Conservation (phyloP, 805 yeast species). For the Candida ovalis region DNA sequence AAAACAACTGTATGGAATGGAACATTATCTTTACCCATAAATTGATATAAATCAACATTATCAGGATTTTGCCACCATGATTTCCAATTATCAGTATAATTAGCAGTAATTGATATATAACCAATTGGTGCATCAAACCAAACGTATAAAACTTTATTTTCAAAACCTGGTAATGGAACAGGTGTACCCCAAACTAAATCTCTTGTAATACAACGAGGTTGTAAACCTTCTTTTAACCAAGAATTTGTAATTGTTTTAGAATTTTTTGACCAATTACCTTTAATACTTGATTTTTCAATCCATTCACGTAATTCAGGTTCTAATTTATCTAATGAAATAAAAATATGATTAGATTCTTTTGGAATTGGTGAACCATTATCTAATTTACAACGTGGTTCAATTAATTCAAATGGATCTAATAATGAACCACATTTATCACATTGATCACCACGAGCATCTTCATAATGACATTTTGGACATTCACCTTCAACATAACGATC, state of each 20-base stretch:
- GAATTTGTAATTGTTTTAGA: constrained; percentile 83
- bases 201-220: constrained; percentile 94
- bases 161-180: constrained; percentile 83
- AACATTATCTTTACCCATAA: constrained; percentile 99
- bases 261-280: constrained; percentile 91
- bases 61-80: constrained; percentile 97
- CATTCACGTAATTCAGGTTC: constrained; percentile 73
- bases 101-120: constrained; percentile 92
- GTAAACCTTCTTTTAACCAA: constrained; percentile 92
- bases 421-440: constrained; percentile 94
- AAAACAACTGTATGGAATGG: constrained; percentile 98
- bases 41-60: constrained; percentile 83
- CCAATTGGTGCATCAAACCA: constrained; percentile 99
- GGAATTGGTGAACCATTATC: constrained; percentile 81
- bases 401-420: constrained; percentile 87
- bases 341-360: constrained; percentile 79
- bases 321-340: constrained; percentile 76
- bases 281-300: constrained; percentile 61
- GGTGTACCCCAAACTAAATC: constrained; percentile 99
- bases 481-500: constrained; percentile 97
- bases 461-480: constrained; percentile 92
- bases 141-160: constrained; percentile 89
- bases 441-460: constrained; percentile 99
- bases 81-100: constrained; percentile 77
- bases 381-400: constrained; percentile 92